Conservation (phyloP, 2,329 filamentous ascomycete genomes). For the Neopestalotiopsis rosae region DNA sequence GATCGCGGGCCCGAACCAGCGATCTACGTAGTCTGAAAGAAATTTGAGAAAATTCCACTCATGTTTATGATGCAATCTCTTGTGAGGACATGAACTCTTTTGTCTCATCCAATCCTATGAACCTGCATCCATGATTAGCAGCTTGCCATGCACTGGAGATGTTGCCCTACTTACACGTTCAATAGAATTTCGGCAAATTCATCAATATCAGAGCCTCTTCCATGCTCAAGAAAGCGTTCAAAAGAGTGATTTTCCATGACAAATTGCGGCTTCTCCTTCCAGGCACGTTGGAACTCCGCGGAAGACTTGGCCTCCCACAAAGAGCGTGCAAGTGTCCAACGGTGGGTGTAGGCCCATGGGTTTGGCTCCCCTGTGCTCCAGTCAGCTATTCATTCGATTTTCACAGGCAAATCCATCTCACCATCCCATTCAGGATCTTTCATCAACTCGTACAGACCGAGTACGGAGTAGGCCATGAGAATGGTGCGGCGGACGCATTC, state of each 20-base stretch:
- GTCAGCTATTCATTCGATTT: slow-evolving; percentile 15
- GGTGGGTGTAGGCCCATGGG: slow-evolving; percentile 34
- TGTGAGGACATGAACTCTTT: slow-evolving; percentile 27
- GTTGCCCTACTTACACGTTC: slow-evolving; percentile 26
- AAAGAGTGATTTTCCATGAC: slow-evolving; percentile 36
- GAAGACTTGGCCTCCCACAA: slow-evolving; percentile 37
- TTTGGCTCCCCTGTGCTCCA: slow-evolving; percentile 18
- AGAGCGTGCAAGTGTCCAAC: slow-evolving; percentile 37
- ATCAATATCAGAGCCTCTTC: slow-evolving; percentile 35
- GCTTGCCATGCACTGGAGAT: neutral
- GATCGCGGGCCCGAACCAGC: slow-evolving; percentile 71
- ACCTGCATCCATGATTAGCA: slow-evolving; percentile 27
- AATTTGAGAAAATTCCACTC: too few relatives aligned
- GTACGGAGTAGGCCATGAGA: slow-evolving; percentile 35
- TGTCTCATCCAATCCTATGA: slow-evolving; percentile 32
- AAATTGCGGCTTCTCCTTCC: slow-evolving; percentile 33
- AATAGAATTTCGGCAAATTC: slow-evolving; percentile 37
- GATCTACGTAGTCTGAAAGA: slow-evolving; percentile 33
- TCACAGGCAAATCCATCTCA: neutral
- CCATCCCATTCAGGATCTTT: slow-evolving; percentile 26
- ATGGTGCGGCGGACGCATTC: slow-evolving; percentile 40
- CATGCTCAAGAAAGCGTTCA: slow-evolving; percentile 33
- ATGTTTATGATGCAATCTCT: too few relatives aligned
- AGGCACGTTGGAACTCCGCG: slow-evolving; percentile 33
- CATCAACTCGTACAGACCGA: slow-evolving; percentile 33